Percentiles rank a stretch among this genome's conserved stretches.
Conservation (phyloP, 805 yeast species). For the Lipomyces japonicus region DNA sequence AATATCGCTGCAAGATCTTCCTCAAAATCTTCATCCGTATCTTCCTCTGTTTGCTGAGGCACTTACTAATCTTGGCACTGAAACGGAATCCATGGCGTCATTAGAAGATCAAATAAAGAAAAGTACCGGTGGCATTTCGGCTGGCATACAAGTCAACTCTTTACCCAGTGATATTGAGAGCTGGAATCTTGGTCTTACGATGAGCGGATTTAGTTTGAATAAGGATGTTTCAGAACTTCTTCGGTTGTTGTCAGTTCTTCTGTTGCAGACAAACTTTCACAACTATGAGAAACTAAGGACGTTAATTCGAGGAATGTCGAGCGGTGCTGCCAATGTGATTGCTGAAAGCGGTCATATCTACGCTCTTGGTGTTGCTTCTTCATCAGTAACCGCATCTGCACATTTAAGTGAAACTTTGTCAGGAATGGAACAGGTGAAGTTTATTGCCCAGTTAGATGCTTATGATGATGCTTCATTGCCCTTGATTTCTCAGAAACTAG, state of each 20-base stretch:
- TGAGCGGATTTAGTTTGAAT: constrained; percentile 68
- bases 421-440: constrained; percentile 76
- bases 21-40: constrained; percentile 60
- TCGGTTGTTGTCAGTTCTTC: constrained; percentile 64
- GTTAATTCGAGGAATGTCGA: constrained; percentile 66
- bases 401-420: constrained; percentile 58
- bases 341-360: constrained; percentile 86
- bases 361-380: constrained; percentile 65
- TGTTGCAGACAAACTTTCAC: constrained; percentile 62
- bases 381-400: constrained; percentile 58
- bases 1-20: constrained; percentile 56
- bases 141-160: constrained; percentile 55
- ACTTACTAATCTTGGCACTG: constrained; percentile 83
- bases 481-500: constrained; percentile 59
- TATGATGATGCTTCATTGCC: constrained; percentile 51
- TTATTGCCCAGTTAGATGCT: constrained; percentile 57
- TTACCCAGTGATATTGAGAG: constrained; percentile 49
- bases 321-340: constrained; percentile 71
- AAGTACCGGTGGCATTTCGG: constrained; percentile 77
- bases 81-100: constrained; percentile 62
- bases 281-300: constrained; percentile 66
- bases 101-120: constrained; percentile 81
- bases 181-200: constrained; percentile 46
- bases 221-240: constrained; percentile 58
- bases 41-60: constrained; percentile 76